Evolutionary conservation across 495 filamentous ascomycete genomes (phyloP), one percentile per base, ranked within the genome.

Genomic region (Aspergillus leporis): DNA sequence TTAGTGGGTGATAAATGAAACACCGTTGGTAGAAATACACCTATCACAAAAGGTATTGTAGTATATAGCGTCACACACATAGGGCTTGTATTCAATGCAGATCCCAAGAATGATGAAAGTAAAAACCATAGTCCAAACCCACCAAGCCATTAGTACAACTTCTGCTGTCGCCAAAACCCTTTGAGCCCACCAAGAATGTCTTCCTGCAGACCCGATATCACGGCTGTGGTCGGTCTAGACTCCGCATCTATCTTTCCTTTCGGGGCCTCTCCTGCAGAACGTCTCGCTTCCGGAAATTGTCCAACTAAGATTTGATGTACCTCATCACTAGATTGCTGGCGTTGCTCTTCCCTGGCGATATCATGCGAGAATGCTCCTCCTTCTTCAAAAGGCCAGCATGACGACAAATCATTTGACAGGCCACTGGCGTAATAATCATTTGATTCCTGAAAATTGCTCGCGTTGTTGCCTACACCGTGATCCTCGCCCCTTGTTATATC

Each of bases 81-180:
- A 22, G 23, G 10, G 10, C 18, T n/a, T 18, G 21, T 55, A 43
- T 51, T 45, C 43, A 21, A 21, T 38, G 30, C 13, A 31, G 16
- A 45, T 45, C 41, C 41, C 41, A 4, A 21, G 45, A 34, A 56
- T 23, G 28, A 13, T 38, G 28, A 19, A 5, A 41, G 53, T 14
- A 48, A 22, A 40, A 21, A 9, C 22, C 56, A 45, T 30, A 53
- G 55, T 2, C 19, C 14, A 18, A 21, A 8, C 43, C 12, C 8
- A 14, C 21, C 43, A 47, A 18, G 8, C 4, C 22, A 40, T 46
- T 62, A 74, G 60, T 72, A 73, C 19, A 71, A 25, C 40, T 59
- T 73, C 36, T 71, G 73, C 22, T 62, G 61, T 30, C 65, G 65
- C 73, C 73, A 75, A 63, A 74, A 73, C 3, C 56, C 60, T 19